Percentiles rank a stretch among this genome's conserved stretches.
Evolutionary conservation across 2,329 filamentous ascomycete species (phyloP).

Genomic region (Dactylella cylindrospora): DNA sequence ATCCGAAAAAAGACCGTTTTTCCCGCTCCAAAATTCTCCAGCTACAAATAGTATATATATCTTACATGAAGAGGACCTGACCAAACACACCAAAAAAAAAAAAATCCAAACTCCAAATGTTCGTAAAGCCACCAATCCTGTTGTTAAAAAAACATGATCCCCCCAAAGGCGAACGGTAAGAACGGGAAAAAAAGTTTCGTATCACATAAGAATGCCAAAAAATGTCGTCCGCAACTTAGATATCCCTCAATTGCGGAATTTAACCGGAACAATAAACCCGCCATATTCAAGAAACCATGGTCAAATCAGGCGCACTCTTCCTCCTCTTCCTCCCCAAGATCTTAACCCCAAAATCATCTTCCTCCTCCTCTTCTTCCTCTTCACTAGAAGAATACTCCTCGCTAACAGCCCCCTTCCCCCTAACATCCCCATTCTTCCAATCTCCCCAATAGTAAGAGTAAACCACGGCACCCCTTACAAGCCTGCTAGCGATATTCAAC

Average conservation of each 20-base stretch:
- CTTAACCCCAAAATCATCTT: conserved; percentile 34
- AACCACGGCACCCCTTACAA: conserved; percentile 30
- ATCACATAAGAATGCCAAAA: no score
- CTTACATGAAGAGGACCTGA: no score
- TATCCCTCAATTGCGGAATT: no score
- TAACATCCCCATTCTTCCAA: conserved; percentile 38
- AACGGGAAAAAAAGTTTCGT: no score
- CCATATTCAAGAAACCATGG: no score
- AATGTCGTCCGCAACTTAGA: no score
- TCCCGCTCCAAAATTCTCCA: background rate
- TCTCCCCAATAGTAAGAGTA: conserved; percentile 34
- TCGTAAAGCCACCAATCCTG: background rate
- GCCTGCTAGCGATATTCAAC: conserved; percentile 21
- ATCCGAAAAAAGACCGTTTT: no score
- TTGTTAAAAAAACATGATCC: background rate
- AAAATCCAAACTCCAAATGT: background rate
- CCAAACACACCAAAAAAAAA: background rate
- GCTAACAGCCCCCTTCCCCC: conserved; percentile 11
- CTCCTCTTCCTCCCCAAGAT: conserved; percentile 20
- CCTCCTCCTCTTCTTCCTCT: conserved; percentile 10
- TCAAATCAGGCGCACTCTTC: no score
- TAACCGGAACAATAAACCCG: background rate
- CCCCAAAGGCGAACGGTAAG: background rate
- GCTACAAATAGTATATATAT: background rate
- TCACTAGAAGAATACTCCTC: no score